Evolutionary conservation across 345 rosid genomes (phyloP).

Genomic region (Eucalyptus marginata): DNA sequence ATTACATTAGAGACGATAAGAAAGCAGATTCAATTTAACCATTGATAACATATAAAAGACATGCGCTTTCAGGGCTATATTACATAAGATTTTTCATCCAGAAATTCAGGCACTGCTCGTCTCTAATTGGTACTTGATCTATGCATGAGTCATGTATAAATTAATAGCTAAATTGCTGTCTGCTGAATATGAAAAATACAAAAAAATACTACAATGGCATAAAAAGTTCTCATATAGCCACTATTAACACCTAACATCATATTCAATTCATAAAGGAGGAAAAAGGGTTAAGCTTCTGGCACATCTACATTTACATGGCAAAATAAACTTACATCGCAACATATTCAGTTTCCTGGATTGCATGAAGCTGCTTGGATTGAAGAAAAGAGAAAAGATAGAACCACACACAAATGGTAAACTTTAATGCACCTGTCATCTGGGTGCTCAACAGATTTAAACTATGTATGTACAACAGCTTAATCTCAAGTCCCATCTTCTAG

Average conservation of each 20-base stretch:
- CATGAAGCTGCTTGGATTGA: neutral
- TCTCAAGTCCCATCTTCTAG: neutral
- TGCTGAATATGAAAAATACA: neutral
- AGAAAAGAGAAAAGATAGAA: neutral
- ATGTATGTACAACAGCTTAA: too few species aligned
- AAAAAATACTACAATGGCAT: neutral
- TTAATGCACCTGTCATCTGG: neutral
- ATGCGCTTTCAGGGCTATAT: neutral
- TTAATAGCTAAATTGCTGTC: neutral
- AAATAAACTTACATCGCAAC: neutral
- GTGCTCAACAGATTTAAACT: neutral
- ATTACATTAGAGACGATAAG: neutral
- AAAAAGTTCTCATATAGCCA: neutral
- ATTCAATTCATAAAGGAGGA: neutral
- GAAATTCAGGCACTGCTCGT: neutral
- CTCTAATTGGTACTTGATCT: neutral
- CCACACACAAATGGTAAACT: neutral
- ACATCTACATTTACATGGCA: neutral
- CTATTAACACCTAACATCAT: neutral
- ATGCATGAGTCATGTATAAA: neutral
- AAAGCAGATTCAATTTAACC: neutral
- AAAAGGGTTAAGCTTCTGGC: neutral
- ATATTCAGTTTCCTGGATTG: neutral
- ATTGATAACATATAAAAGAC: neutral
- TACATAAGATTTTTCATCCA: neutral